A percentile compares a stretch with the other conserved stretches of the same genome.
These are phyloP conservation scores for Suhomyces kunorum DNA, from an alignment of 1,139 yeast genomes.

Conservation along the genomic window DNA sequence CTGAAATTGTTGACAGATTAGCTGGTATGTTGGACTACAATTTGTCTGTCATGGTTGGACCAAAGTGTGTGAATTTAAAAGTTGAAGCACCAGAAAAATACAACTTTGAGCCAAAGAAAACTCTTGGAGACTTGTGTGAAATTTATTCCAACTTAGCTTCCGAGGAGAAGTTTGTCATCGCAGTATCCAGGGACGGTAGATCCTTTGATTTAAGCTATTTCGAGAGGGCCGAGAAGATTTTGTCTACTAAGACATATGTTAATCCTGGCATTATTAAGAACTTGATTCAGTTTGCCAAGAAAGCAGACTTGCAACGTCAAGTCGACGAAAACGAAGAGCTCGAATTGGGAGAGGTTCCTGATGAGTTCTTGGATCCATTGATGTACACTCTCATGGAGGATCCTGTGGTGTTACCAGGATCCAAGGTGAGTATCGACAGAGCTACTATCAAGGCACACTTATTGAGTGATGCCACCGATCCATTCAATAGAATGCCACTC, in stretches of 20 bases:
- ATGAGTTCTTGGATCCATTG: slow-evolving; percentile 93
- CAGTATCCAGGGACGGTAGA: slow-evolving; percentile 89
- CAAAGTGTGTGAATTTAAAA: slow-evolving; percentile 84
- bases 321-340: slow-evolving; percentile 79
- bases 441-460: slow-evolving; percentile 92
- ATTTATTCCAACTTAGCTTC: slow-evolving; percentile 71
- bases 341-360: slow-evolving; percentile 93
- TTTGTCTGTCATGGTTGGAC: slow-evolving; percentile 88
- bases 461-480: slow-evolving; percentile 93
- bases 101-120: slow-evolving; percentile 75
- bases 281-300: slow-evolving; percentile 57
- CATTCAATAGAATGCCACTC: slow-evolving; percentile 91
- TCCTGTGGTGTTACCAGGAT: slow-evolving; percentile 88
- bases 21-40: slow-evolving; percentile 97
- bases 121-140: slow-evolving; percentile 68
- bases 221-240: slow-evolving; percentile 66
- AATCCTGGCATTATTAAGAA: slow-evolving; percentile 54
- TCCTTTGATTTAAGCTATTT: slow-evolving; percentile 73
- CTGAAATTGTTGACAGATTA: slow-evolving; percentile 88
- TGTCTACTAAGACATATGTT: slow-evolving; percentile 55
- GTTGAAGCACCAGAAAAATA: slow-evolving; percentile 84
- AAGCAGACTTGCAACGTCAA: slow-evolving; percentile 60
- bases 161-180: slow-evolving; percentile 65
- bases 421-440: slow-evolving; percentile 81
- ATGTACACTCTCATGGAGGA: slow-evolving; percentile 96